Percentiles rank a stretch among this genome's conserved stretches.
Conservation (phyloP, 2,329 filamentous ascomycete species). For the Pestalotiopsis sp. region DNA sequence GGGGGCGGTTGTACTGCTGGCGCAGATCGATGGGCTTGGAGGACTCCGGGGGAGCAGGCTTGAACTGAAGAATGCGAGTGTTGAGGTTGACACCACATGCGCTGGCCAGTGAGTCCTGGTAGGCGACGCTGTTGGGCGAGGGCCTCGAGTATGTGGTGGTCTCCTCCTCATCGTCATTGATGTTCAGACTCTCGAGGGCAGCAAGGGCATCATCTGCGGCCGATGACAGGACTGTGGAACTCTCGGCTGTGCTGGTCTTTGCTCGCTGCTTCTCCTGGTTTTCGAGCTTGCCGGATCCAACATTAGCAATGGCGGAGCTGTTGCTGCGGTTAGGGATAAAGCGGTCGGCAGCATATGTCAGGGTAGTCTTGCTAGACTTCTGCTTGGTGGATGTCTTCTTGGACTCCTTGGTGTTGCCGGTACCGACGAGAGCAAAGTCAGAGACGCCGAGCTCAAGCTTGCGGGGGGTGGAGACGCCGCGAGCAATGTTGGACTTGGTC, state of each 20-base stretch:
- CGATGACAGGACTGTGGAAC: conserved; percentile 75
- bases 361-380: conserved; percentile 72
- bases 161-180: conserved; percentile 75
- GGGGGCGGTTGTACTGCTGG: conserved; percentile 95
- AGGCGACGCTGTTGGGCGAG: conserved; percentile 85
- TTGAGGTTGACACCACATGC: conserved; percentile 93
- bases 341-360: conserved; percentile 82
- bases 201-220: conserved; percentile 80
- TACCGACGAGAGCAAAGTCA: conserved; percentile 88
- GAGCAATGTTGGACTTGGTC: conserved; percentile 94
- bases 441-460: conserved; percentile 90
- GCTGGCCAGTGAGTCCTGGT: conserved; percentile 86
- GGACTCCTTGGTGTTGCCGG: conserved; percentile 67
- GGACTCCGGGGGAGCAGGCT: conserved; percentile 96
- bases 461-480: conserved; percentile 73
- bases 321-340: conserved; percentile 95
- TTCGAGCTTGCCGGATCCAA: conserved; percentile 83
- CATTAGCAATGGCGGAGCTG: conserved; percentile 84
- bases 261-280: conserved; percentile 69
- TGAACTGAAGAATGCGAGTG: conserved; percentile 96
- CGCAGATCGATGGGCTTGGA: conserved; percentile 97
- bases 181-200: conserved; percentile 77
- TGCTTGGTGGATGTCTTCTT: conserved; percentile 57
- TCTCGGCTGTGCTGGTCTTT: conserved; percentile 71
- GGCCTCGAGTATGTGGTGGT: conserved; percentile 73